Evolutionary conservation across 2,329 filamentous ascomycete species (phyloP).

Genomic region (Penicillium sp.): DNA sequence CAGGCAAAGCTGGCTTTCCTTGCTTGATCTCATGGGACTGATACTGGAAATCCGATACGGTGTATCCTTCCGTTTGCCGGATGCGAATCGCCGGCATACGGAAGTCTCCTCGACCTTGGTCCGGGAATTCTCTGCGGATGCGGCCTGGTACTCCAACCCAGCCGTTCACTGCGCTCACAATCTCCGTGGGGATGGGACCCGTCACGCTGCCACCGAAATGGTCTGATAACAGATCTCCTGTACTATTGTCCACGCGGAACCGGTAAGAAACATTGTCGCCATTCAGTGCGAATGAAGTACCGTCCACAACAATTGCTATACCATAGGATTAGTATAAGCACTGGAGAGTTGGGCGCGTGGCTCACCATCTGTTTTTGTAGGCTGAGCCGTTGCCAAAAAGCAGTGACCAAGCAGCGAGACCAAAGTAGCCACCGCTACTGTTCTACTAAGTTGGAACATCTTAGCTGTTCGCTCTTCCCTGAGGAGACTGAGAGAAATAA

Average conservation of each 20-base stretch:
- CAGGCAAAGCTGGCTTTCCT: constrained; percentile 59
- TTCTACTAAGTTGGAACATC: neutral
- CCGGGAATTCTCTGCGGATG: constrained; percentile 62
- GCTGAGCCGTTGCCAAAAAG: neutral
- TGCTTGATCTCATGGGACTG: constrained; percentile 55
- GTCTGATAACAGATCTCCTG: constrained; percentile 59
- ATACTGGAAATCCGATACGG: constrained; percentile 60
- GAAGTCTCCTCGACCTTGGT: constrained; percentile 64
- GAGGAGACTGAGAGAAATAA: neutral
- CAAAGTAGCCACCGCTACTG: neutral
- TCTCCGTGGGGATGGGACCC: constrained; percentile 52
- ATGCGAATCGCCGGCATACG: constrained; percentile 63
- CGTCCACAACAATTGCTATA: constrained; percentile 55
- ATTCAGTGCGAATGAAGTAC: constrained; percentile 58
- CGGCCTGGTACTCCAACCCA: constrained; percentile 57
- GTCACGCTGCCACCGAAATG: constrained; percentile 61
- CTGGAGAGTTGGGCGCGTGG: neutral
- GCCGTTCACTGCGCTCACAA: constrained; percentile 43
- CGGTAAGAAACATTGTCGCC: constrained; percentile 61
- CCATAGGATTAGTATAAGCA: neutral
- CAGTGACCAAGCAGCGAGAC: neutral
- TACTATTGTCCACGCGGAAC: constrained; percentile 60
- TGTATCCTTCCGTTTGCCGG: constrained; percentile 58
- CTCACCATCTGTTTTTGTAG: constrained; percentile 1
- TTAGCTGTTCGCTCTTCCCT: neutral